Base-by-base conservation (phyloP, 2,329 filamentous ascomycete species). In the Massarina eburnea region DNA sequence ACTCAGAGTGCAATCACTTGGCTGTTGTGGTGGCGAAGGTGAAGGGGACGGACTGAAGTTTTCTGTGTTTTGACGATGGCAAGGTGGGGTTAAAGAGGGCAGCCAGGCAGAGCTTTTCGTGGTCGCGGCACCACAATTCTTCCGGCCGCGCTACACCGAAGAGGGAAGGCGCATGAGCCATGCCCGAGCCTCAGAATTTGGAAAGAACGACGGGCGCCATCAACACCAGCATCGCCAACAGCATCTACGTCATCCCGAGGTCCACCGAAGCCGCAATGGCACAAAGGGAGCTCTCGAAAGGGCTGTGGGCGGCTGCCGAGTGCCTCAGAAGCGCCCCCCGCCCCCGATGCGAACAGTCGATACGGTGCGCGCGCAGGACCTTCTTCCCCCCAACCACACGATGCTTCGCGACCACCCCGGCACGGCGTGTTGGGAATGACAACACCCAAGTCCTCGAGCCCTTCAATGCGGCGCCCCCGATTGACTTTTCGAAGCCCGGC, bases 391-490 rank as follows among this genome's bases (percentile, higher is more conserved):
- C 55, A 24, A 41, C 52, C 43, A 45, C 57, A 47, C 58, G 62
- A 59, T 67, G 56, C 59, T 60, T 71, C 48, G 66, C 68, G 15
- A 68, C 63, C 20, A 64, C 61, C 22, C 38, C 55, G 26, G 41
- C 55, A 45, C 57, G 61, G 32, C 47, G 41, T 36, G 63, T 61
- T 26, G 62, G 66, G 33, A 48, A 62, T 21, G 45, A 47, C 34
- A 57, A 64, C 38, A 36, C 24, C 12, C 26, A 30, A n/a, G 43
- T 46, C 40, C 24, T n/a, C 15, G 61, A 65, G 41, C 54, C 51
- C 7, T 64, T 74, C 50, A 69, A 70, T 51, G 72, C 73, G 41
- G 72, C 75, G 46, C 70, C 76, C 27, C 68, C 71, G 44, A 73
- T 78, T 50, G 61, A 75, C 30, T 74, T 78, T 34, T 49, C 51